Base-by-base conservation (phyloP, 2,329 filamentous ascomycete species). In the Monilinia polystroma region DNA sequence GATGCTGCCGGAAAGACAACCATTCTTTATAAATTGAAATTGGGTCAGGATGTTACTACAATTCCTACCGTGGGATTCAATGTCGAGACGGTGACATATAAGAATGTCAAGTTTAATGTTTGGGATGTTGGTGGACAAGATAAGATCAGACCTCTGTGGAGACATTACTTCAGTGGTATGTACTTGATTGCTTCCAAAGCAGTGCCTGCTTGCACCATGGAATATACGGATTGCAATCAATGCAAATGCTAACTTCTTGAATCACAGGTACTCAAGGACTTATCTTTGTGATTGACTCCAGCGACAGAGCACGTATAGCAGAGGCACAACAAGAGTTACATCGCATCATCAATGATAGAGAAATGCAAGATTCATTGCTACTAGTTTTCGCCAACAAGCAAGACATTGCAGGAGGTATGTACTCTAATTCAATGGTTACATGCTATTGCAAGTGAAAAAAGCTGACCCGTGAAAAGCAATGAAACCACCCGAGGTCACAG, bases 351-450 rank as follows among this genome's bases (percentile, higher is more conserved):
- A 95, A 96, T 80, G 95, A 98, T 79, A 89, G 94, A 71, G 95
- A 99, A 84, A 94, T 98, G 88, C 93, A 95, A 82, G 94, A 98
- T 77, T 93, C 93, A 69, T 84, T 98, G 74, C 83, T 99, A 74
- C 82, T 98, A 69, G 94, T 99, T 53, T 98, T 99, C 79, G 95
- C 95, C 76, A 99, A 99, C 84, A 99, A 99, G 87, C 95, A 98
- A 82, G 95, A 99, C 87, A 83, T 98, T 74, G 84, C 86, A 68
- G 91, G 92, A 77, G 88, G 92, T 91, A 80, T 67, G 83, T 80
- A 47, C 58, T 54, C 62, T 55, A 23, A 32, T 43, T 26, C 43
- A 63, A 62, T 59, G 20, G 14, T 14, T 20, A 26, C 43, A 14
- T 26, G 4, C 12, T 14, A 43, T 26, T 20, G 16, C 23, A 12